Evolutionary conservation across 768 basidiomycete species (phyloP).

Genomic region (Exidia glandulosa): DNA sequence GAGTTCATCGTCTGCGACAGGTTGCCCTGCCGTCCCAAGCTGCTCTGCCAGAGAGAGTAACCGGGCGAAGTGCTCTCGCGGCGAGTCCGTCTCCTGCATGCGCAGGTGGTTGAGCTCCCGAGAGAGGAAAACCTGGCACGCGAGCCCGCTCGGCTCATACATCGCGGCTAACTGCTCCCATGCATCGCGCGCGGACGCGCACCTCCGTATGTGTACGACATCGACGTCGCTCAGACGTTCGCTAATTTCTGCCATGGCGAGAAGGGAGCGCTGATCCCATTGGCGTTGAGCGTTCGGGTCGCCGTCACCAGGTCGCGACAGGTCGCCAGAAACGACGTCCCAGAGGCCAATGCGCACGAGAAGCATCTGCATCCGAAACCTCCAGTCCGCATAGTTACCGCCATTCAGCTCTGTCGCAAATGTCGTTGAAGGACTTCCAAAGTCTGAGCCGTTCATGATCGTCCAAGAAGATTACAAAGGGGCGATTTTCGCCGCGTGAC

Average conservation of each 20-base stretch:
- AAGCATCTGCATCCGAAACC: background rate
- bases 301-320: background rate
- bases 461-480: background rate
- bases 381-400: background rate
- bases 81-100: background rate
- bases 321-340: background rate
- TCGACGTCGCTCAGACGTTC: background rate
- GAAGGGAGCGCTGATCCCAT: background rate
- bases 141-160: background rate
- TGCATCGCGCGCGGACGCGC: background rate
- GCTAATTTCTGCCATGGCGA: background rate
- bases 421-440: background rate
- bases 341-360: background rate
- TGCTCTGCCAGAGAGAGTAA: background rate
- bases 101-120: background rate
- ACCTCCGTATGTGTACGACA: background rate
- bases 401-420: background rate
- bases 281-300: background rate
- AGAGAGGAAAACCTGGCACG: background rate
- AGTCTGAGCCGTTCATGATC: background rate
- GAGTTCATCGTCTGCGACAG: background rate
- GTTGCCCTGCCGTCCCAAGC: background rate
- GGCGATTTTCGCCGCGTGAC: too few relatives aligned
- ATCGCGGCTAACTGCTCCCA: background rate
- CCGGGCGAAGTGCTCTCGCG: background rate